Percentiles rank a stretch among this genome's conserved stretches.
These are phyloP conservation scores for Rhipidocladum racemiflorum DNA, from an alignment of 176 grass and related monocot species.

Conservation along the genomic window DNA sequence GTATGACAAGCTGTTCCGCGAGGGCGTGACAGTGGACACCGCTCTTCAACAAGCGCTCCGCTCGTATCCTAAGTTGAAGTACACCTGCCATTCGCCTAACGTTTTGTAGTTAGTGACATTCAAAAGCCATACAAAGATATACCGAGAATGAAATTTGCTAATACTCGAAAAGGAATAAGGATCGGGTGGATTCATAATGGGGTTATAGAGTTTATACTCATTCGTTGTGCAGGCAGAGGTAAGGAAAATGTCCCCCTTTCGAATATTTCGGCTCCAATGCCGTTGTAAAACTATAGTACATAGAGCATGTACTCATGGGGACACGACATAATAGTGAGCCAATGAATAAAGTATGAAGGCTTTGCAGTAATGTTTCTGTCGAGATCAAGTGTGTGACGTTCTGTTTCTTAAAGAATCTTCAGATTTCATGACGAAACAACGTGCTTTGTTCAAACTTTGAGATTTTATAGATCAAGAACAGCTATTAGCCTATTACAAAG, in stretches of 20 bases:
- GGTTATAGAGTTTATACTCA: conserved; percentile 47
- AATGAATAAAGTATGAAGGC: conserved; percentile 28
- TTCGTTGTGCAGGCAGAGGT: conserved; percentile 40
- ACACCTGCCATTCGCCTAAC: conserved; percentile 70
- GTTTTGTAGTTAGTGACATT: conserved; percentile 48
- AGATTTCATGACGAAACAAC: too few relatives aligned
- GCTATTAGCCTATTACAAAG: background rate
- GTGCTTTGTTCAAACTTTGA: background rate
- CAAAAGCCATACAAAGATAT: conserved; percentile 41
- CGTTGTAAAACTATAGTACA: conserved; percentile 33
- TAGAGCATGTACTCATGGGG: conserved; percentile 8
- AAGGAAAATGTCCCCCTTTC: conserved; percentile 23
- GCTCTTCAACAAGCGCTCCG: conserved; percentile 73
- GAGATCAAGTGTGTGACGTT: background rate
- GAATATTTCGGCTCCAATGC: conserved; percentile 31
- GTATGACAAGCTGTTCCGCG: conserved; percentile 81
- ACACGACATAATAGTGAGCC: background rate
- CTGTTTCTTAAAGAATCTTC: background rate
- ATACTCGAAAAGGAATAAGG: conserved; percentile 41
- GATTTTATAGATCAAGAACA: background rate
- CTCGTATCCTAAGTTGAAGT: conserved; percentile 70
- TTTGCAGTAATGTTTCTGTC: background rate
- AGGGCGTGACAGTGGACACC: conserved; percentile 63
- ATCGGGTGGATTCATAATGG: conserved; percentile 33
- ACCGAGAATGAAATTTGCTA: conserved; percentile 31